These are phyloP conservation scores for Lecanicillium sp. DNA, from an alignment of 2,329 filamentous ascomycete species.

Conservation along the genomic window DNA sequence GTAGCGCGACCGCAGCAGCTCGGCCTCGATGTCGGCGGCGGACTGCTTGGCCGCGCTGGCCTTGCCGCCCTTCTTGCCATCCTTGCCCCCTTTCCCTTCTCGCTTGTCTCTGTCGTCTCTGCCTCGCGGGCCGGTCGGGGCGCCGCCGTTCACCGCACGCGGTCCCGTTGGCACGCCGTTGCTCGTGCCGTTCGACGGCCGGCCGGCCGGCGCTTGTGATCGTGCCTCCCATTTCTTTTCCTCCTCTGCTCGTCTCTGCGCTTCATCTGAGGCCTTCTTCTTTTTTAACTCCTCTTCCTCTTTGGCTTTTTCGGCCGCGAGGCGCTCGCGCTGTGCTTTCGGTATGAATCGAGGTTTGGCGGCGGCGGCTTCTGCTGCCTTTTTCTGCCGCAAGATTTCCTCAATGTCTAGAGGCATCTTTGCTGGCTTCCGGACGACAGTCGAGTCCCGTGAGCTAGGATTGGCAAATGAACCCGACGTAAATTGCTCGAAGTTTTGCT, in stretches of 20 bases:
- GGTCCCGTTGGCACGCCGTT: constrained; percentile 61
- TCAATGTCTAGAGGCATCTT: constrained; percentile 65
- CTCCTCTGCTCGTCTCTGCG: constrained; percentile 68
- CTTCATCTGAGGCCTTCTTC: constrained; percentile 46
- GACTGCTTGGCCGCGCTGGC: constrained; percentile 33
- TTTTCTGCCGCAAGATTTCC: constrained; percentile 78
- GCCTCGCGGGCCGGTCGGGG: constrained; percentile 29
- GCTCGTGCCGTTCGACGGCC: constrained; percentile 23
- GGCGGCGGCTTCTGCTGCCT: constrained; percentile 75
- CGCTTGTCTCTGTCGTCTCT: constrained; percentile 41
- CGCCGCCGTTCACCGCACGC: constrained; percentile 40
- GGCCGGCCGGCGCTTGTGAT: constrained; percentile 22
- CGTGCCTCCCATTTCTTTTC: constrained; percentile 32
- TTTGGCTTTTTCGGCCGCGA: constrained; percentile 71
- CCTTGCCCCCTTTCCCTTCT: constrained; percentile 39
- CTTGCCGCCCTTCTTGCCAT: constrained; percentile 29
- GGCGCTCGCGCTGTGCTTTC: constrained; percentile 72
- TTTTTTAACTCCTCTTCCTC: constrained; percentile 60
- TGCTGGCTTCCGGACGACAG: not conserved
- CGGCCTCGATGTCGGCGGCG: constrained; percentile 62
- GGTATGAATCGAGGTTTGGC: constrained; percentile 85
- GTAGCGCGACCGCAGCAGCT: constrained; percentile 72
- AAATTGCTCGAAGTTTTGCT: no score
- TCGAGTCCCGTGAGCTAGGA: not conserved
- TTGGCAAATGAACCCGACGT: no score